Evolutionary conservation across 176 grass and related monocot genomes (phyloP).

Genomic region (Aegilops speltoides): DNA sequence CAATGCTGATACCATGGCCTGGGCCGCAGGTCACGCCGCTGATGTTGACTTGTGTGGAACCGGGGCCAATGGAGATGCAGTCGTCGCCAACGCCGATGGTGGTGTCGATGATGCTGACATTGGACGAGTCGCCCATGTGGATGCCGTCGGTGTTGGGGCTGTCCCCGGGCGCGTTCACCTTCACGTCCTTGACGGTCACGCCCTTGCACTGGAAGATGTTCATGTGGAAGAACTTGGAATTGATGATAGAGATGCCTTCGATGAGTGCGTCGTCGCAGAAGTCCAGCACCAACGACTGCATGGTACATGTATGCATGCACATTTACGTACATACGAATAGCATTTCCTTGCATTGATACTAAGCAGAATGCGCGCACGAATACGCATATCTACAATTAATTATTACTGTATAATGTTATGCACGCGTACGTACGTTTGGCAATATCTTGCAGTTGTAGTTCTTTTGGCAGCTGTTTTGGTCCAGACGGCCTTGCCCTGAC

Average conservation of each 20-base stretch:
- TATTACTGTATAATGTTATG: background rate
- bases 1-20: conserved; percentile 71
- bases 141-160: conserved; percentile 22
- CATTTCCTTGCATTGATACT: too few species aligned
- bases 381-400: too few species aligned
- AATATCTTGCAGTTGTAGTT: conserved; percentile 54
- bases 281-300: conserved; percentile 48
- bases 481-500: conserved; percentile 59
- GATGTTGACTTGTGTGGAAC: conserved; percentile 31
- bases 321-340: background rate
- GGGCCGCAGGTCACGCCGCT: conserved; percentile 60
- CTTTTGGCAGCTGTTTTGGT: conserved; percentile 42
- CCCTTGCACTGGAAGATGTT: conserved; percentile 48
- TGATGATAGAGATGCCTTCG: conserved; percentile 32
- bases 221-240: conserved; percentile 75
- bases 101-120: conserved; percentile 47
- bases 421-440: conserved; percentile 42
- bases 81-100: conserved; percentile 61
- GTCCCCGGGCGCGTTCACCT: background rate
- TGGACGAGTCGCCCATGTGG: conserved; percentile 43
- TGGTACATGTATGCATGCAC: too few species aligned
- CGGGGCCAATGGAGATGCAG: conserved; percentile 63
- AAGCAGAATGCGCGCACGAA: too few species aligned
- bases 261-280: conserved; percentile 33
- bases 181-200: conserved; percentile 41